Conservation (phyloP, 495 filamentous ascomycete genomes). For the Endocarpon pusillum region DNA sequence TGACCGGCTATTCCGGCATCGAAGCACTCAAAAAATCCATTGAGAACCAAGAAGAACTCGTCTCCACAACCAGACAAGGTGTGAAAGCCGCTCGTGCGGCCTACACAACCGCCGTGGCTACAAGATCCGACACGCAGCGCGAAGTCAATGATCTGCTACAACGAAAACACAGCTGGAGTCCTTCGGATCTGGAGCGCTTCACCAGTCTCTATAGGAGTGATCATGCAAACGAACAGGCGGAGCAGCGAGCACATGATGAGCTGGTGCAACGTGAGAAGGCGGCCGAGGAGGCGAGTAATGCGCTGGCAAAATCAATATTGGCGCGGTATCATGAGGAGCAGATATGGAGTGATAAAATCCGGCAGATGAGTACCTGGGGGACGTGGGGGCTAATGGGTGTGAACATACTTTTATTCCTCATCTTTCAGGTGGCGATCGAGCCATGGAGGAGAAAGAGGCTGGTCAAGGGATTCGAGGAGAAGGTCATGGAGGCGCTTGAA, state of each 20-base stretch:
- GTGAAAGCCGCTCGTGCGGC: slow-evolving; percentile 54
- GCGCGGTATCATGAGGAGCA: slow-evolving; percentile 96
- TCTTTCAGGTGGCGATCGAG: slow-evolving; percentile 85
- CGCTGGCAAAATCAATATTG: slow-evolving; percentile 63
- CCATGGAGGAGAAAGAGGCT: slow-evolving; percentile 74
- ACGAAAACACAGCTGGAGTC: slow-evolving; percentile 81
- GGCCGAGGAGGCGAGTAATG: slow-evolving; percentile 55
- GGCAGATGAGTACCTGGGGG: slow-evolving; percentile 91
- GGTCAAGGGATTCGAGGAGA: slow-evolving; percentile 58
- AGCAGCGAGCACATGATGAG: slow-evolving; percentile 51
- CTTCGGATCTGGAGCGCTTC: slow-evolving; percentile 81
- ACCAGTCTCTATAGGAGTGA: slow-evolving; percentile 82
- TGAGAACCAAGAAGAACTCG: slow-evolving; percentile 46
- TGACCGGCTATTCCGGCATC: slow-evolving; percentile 90
- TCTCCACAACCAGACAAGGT: slow-evolving; percentile 41
- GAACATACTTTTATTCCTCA: slow-evolving; percentile 76
- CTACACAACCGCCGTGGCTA: slow-evolving; percentile 61
- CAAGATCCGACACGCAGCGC: slow-evolving; percentile 73
- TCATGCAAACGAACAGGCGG: slow-evolving; percentile 82
- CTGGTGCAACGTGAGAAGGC: slow-evolving; percentile 58
- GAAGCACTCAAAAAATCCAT: slow-evolving; percentile 70
- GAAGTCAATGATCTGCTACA: slow-evolving; percentile 91
- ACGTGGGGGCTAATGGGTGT: slow-evolving; percentile 97
- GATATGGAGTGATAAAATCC: slow-evolving; percentile 96
- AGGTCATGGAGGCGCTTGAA: slow-evolving; percentile 68